These are phyloP conservation scores for Orbilia javanica DNA, from an alignment of 2,329 filamentous ascomycete species.

Conservation along the genomic window DNA sequence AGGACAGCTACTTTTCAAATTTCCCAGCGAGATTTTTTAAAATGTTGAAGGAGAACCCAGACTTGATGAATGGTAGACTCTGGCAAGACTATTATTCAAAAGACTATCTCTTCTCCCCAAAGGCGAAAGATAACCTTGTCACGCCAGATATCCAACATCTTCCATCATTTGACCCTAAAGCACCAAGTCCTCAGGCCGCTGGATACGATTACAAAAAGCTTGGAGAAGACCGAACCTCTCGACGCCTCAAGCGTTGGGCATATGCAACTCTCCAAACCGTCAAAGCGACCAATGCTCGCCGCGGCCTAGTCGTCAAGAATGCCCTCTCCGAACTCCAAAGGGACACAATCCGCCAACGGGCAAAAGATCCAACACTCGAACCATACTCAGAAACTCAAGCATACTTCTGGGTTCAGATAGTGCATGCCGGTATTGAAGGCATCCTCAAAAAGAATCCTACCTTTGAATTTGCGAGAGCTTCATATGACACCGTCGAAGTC, in stretches of 20 bases:
- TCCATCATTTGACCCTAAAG: constrained; percentile 51
- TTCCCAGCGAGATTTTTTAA: constrained; percentile 59
- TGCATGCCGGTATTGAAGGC: constrained; percentile 58
- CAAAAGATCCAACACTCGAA: constrained; percentile 44
- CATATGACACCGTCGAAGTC: constrained; percentile 58
- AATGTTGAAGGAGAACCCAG: constrained; percentile 61
- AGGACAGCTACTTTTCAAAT: neutral
- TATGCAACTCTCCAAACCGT: constrained; percentile 63
- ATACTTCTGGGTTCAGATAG: constrained; percentile 60
- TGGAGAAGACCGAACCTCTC: constrained; percentile 26
- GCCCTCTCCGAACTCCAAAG: constrained; percentile 54
- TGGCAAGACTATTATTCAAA: constrained; percentile 64
- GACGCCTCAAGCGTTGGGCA: constrained; percentile 62
- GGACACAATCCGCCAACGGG: constrained; percentile 53
- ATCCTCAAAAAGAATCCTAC: constrained; percentile 44
- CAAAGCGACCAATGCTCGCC: constrained; percentile 53
- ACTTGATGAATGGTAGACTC: constrained; percentile 63
- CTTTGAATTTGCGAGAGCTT: constrained; percentile 54
- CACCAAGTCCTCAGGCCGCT: neutral
- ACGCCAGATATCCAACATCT: constrained; percentile 63
- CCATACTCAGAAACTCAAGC: constrained; percentile 60
- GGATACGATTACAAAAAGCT: constrained; percentile 14
- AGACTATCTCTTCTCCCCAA: constrained; percentile 63
- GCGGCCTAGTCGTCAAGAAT: constrained; percentile 61
- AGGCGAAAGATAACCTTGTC: constrained; percentile 63